A percentile compares a stretch with the other conserved stretches of the same genome.
Evolutionary conservation across 371 early-diverging fungal species (phyloP).

Genomic region (Ordospora colligata): DNA sequence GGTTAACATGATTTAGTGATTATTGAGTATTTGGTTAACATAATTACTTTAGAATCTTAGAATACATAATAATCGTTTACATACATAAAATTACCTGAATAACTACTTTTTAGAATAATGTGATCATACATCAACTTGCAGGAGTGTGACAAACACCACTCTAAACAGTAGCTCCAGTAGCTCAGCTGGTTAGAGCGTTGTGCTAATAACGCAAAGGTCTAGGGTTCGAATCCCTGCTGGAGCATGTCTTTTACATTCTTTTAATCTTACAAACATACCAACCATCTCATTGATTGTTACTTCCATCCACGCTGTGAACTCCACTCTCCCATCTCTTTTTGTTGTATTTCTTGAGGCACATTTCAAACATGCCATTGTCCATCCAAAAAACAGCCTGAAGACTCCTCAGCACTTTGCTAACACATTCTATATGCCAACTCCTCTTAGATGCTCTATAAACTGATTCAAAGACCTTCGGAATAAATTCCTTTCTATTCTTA

Average conservation of each 20-base stretch:
- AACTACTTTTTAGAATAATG: neutral
- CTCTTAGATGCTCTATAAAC: constrained; percentile 15
- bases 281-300: neutral
- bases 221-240: constrained; percentile 35
- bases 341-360: constrained; percentile 25
- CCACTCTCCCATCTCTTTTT: neutral
- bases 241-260: neutral
- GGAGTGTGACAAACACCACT: too few species aligned
- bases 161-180: constrained; percentile 1
- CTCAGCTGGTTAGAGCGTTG: constrained; percentile 38
- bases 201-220: constrained; percentile 41
- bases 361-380: constrained; percentile 16
- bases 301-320: neutral
- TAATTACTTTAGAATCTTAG: too few species aligned
- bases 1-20: too few species aligned
- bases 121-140: too few species aligned
- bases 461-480: constrained; percentile 27
- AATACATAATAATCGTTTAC: too few species aligned
- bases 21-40: too few species aligned
- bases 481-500: neutral
- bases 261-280: neutral
- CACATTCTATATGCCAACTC: constrained; percentile 9
- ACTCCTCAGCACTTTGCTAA: neutral
- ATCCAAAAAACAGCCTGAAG: constrained; percentile 10
- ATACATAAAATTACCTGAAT: neutral